phyloP scores from a whole-genome alignment of 2,329 filamentous ascomycete species.

The Diaporthe destruens region DNA sequence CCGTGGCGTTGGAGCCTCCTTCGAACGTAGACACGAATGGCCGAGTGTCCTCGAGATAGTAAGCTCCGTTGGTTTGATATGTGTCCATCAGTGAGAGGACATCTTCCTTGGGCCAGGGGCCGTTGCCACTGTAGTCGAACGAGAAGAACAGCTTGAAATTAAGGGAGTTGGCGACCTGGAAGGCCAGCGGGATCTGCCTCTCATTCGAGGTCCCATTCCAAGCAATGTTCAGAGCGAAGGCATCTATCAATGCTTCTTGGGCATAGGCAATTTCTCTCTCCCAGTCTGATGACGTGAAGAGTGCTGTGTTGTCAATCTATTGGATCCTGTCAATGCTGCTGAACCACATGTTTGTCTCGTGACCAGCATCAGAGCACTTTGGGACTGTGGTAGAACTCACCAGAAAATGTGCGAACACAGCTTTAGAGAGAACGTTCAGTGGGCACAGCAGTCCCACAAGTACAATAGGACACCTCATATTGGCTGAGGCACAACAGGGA shows the following conservation, averaged over 20 bases:
- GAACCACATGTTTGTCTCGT: neutral
- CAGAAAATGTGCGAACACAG: conserved; percentile 22
- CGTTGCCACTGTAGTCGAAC: conserved; percentile 54
- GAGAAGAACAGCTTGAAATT: conserved; percentile 55
- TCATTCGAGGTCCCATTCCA: conserved; percentile 37
- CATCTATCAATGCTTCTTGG: conserved; percentile 53
- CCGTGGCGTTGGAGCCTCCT: conserved; percentile 54
- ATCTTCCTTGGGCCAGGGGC: conserved; percentile 46
- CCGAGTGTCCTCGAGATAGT: conserved; percentile 48
- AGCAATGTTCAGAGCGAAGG: conserved; percentile 53
- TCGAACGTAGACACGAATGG: conserved; percentile 67
- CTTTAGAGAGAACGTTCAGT: conserved; percentile 11
- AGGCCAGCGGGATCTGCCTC: conserved; percentile 45
- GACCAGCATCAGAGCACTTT: too few species aligned
- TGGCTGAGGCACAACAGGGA: neutral
- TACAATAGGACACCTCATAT: conserved; percentile 25
- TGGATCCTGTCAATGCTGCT: neutral
- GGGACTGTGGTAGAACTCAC: neutral
- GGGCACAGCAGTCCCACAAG: conserved; percentile 18
- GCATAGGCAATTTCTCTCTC: conserved; percentile 51
- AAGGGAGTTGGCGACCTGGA: conserved; percentile 44
- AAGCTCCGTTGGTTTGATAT: conserved; percentile 46
- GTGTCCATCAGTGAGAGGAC: conserved; percentile 48
- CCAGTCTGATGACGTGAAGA: conserved; percentile 46
- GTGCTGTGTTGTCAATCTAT: conserved; percentile 47